Percentiles rank a stretch among this genome's conserved stretches.
Evolutionary conservation across 2,329 filamentous ascomycete species (phyloP).

Genomic region (Phoma herbarum): DNA sequence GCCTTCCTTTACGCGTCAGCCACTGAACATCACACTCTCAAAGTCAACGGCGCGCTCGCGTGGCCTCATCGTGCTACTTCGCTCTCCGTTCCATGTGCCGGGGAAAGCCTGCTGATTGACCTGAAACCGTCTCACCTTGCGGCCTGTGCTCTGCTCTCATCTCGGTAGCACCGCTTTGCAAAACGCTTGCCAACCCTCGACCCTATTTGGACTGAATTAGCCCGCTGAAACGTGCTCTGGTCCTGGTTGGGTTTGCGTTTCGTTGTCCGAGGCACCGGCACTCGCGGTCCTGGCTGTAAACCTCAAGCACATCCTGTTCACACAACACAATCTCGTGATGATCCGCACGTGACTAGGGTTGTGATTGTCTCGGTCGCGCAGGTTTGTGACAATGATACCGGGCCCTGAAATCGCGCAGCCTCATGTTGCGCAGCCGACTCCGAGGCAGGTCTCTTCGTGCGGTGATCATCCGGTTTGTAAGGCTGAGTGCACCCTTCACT

Average conservation of each 20-base stretch:
- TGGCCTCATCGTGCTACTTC: slow-evolving; percentile 21
- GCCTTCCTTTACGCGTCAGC: slow-evolving; percentile 18
- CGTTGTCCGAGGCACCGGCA: slow-evolving; percentile 24
- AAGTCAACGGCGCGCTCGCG: slow-evolving; percentile 14
- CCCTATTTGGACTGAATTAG: slow-evolving; percentile 4
- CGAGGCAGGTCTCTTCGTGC: not conserved
- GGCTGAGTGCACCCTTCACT: slow-evolving; percentile 3
- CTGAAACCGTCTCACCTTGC: slow-evolving; percentile 46
- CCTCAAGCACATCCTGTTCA: slow-evolving; percentile 17
- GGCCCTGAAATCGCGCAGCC: not conserved
- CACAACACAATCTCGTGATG: slow-evolving; percentile 8
- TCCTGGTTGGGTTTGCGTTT: slow-evolving; percentile 36
- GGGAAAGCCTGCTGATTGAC: slow-evolving; percentile 33
- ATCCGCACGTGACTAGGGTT: not conserved
- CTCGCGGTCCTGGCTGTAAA: slow-evolving; percentile 4
- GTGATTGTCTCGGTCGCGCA: not conserved
- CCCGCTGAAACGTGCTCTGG: slow-evolving; percentile 36
- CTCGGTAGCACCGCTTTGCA: slow-evolving; percentile 40
- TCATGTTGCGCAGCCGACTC: not conserved
- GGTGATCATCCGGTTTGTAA: not conserved
- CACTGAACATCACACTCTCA: slow-evolving; percentile 3
- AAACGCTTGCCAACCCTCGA: slow-evolving; percentile 32
- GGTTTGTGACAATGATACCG: not conserved
- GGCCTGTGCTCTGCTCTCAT: slow-evolving; percentile 36
- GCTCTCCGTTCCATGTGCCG: slow-evolving; percentile 34